Conservation (phyloP, 2,329 filamentous ascomycete genomes). For the Rachicladosporium sp. region DNA sequence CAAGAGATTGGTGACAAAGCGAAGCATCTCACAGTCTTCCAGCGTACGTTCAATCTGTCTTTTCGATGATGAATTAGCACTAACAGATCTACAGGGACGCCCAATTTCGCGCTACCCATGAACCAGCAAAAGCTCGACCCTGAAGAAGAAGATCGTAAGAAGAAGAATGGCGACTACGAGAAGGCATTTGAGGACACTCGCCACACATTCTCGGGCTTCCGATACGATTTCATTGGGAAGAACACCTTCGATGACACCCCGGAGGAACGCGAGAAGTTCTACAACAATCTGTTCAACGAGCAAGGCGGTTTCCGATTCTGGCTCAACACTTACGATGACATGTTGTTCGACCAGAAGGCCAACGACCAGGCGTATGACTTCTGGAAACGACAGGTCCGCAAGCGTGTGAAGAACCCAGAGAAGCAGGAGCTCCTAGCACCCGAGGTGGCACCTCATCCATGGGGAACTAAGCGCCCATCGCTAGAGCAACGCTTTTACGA, state of each 20-base stretch:
- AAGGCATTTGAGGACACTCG: constrained; percentile 33
- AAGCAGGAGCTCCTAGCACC: constrained; percentile 35
- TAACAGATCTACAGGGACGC: constrained; percentile 34
- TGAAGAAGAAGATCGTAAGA: constrained; percentile 38
- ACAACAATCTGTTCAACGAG: constrained; percentile 27
- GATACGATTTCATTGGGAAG: constrained; percentile 40
- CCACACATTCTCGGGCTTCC: constrained; percentile 40
- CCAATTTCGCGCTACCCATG: constrained; percentile 54
- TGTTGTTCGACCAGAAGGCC: constrained; percentile 25
- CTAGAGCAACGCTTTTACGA: constrained; percentile 39
- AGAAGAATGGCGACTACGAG: constrained; percentile 30
- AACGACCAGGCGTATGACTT: constrained; percentile 33
- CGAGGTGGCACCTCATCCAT: constrained; percentile 28
- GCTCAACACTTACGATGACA: constrained; percentile 31
- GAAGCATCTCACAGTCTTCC: constrained; percentile 43
- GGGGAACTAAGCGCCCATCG: constrained; percentile 32
- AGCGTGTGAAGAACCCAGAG: constrained; percentile 28
- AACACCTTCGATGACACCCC: constrained; percentile 37
- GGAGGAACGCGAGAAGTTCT: constrained; percentile 30
- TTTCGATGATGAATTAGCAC: constrained; percentile 8
- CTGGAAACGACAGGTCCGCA: constrained; percentile 32
- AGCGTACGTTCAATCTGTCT: constrained; percentile 27
- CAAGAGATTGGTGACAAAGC: constrained; percentile 21
- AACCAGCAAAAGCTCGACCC: constrained; percentile 35
- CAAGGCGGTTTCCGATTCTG: constrained; percentile 29